Percentiles rank a stretch among this genome's conserved stretches.
phyloP scores from a whole-genome alignment of 148 eudicot genomes.

The Simmondsia chinensis region DNA sequence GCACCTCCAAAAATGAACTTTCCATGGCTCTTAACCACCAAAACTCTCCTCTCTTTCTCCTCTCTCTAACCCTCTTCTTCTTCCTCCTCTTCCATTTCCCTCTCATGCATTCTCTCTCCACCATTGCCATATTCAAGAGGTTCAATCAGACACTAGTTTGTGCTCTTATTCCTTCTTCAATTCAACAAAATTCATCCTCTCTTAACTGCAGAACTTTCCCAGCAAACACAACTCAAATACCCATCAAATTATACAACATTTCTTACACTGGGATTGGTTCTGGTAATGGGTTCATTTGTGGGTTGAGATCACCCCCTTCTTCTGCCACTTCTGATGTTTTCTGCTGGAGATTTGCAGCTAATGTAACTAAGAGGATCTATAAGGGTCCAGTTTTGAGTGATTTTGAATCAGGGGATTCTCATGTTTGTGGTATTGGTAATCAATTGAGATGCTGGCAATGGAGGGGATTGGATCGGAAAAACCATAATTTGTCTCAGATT shows the following conservation, averaged over 20 bases:
- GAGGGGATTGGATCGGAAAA: conserved; percentile 17
- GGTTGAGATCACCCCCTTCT: conserved; percentile 11
- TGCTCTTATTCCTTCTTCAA: conserved; percentile 23
- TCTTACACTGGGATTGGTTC: conserved; percentile 47
- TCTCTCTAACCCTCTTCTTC: conserved; percentile 8
- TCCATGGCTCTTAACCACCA: conserved; percentile 16
- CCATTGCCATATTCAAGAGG: conserved; percentile 49
- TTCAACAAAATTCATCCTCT: conserved; percentile 11
- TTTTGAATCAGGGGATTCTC: conserved; percentile 42
- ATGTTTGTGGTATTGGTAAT: conserved; percentile 52
- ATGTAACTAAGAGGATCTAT: conserved; percentile 33
- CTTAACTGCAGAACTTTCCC: conserved; percentile 54
- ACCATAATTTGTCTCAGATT: neutral
- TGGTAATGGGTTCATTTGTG: conserved; percentile 69
- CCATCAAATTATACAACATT: neutral
- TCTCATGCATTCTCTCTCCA: conserved; percentile 37
- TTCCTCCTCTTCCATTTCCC: conserved; percentile 9
- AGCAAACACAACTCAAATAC: conserved; percentile 14
- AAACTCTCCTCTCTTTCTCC: neutral
- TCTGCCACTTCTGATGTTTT: conserved; percentile 28
- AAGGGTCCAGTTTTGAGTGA: conserved; percentile 35
- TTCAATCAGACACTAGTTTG: conserved; percentile 41
- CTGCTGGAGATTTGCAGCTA: conserved; percentile 54
- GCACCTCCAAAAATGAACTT: conserved; percentile 10
- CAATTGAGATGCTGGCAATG: conserved; percentile 61